Base-by-base conservation (phyloP, 108 stramenopile species). In the Discostella stelligeroides region DNA sequence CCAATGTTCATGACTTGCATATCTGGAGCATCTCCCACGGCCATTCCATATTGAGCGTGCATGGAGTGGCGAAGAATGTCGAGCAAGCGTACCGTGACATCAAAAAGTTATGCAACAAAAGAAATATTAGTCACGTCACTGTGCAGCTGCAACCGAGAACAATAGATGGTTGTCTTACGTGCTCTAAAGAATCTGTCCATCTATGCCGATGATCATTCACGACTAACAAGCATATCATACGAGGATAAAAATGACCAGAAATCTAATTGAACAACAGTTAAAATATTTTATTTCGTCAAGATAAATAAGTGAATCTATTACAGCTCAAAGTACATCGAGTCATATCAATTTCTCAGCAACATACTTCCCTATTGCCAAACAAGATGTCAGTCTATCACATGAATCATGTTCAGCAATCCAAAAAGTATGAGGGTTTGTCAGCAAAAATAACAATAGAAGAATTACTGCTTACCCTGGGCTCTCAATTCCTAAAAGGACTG, bases 1-100 rank as follows among this genome's bases (percentile, higher is more conserved):
- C 57, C 20, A 75, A 96, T 63, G 94, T 96, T 12, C 94, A 96
- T 72, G 86, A 95, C 68, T 63, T 97, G 58, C 97, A 96, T 74
- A 85, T 97, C 59, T 97, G 97, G 97, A 73, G 60, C 42, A 88
- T 96, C 51, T 81, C 84, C 18, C 85, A 90, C 41, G 89, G 89
- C 38, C 38, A 68, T 41, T 50, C 67, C 18, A 70, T 75, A 0
- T 50, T 92, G 47, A 88, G 79, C 43, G 85, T 90, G 0, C 90
- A 93, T 66, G 72, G 45, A 49, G 30, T 29, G 2, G 84, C 84
- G 3, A 46, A 67, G 13, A 65, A 72, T 60, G 15, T 76, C 14
- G 61, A 76, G 27, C 18, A 57, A 43, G 73, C 73, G 25, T 74
- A 66, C 55, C 18, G 18, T 28, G 75, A 76, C 38, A 70, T 76